Evolutionary conservation across 179 eudicot genomes (phyloP), one percentile per base, ranked within the genome.

Genomic region (Spinacia oleracea): DNA sequence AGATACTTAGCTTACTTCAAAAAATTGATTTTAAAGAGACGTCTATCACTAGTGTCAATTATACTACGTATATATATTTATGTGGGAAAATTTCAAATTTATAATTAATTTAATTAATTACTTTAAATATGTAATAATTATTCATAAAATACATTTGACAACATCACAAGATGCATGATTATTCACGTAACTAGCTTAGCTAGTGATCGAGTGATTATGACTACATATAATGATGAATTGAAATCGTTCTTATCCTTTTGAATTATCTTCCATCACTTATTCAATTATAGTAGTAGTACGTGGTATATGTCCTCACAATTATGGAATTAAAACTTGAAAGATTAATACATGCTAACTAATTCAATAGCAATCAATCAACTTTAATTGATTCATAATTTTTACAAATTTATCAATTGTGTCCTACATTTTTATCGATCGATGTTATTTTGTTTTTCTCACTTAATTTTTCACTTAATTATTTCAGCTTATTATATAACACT

Each of bases 111-210:
- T 6, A 45, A 9, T 9, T 45, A 11, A 10, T 12, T 48, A 48
- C 20, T 12, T 48, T 50, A 67, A 40, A 38, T 5, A 67, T 20
- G 31, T 29, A 67, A 67, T 67, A 65, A 35, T 35, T 5, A 48
- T 9, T 9, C 11, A 21, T 65, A 35, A 21, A 40, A 68, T 21
- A 21, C 20, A 40, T 43, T 69, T 23, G 72, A 69, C 72, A 69
- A 42, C 53, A 23, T 38, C n/a, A 69, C 72, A 69, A 43, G 53
- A 27, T 43, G 40, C 40, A 38, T 38, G 51, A 4, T 42, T 23
- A 69, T n/a, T 42, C 72, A 69, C 72, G 72, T 69, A 69, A 43
- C 45, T 69, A n/a, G n/a, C n/a, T n/a, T n/a, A n/a, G n/a, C n/a
- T n/a, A n/a, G n/a, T n/a, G n/a, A n/a, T n/a, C n/a, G n/a, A n/a